Percentiles rank a stretch among this genome's conserved stretches.
Evolutionary conservation across 2,329 filamentous ascomycete species (phyloP).

Genomic region (Fusarium cyanostomum): DNA sequence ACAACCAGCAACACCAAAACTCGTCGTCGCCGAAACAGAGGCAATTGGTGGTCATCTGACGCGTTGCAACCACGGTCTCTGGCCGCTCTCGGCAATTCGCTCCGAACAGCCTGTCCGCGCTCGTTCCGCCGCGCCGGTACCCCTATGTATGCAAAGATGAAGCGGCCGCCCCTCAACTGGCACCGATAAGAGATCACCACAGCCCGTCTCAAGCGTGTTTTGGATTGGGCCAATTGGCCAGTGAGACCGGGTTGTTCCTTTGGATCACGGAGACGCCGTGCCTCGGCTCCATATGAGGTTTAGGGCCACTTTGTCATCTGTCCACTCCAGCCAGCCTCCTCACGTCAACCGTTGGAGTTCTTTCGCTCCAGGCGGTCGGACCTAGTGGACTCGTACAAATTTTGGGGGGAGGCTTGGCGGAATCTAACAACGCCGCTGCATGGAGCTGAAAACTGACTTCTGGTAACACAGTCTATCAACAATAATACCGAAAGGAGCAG

Average conservation of each 20-base stretch:
- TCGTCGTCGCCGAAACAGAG: not conserved
- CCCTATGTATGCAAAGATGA: conserved; percentile 32
- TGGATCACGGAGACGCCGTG: conserved; percentile 41
- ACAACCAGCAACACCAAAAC: conserved; percentile 3
- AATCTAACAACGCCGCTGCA: conserved; percentile 16
- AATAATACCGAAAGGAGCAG: conserved; percentile 12
- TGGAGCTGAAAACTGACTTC: conserved; percentile 28
- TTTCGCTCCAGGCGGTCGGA: conserved; percentile 23
- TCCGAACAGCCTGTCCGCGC: conserved; percentile 23
- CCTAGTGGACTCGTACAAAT: no score
- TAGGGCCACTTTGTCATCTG: conserved; percentile 3
- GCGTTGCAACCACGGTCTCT: conserved; percentile 16
- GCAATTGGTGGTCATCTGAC: conserved; percentile 35
- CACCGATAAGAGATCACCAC: conserved; percentile 25
- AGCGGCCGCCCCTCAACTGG: conserved; percentile 26
- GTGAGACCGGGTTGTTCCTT: conserved; percentile 3
- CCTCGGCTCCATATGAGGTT: conserved; percentile 29
- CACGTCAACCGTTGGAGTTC: conserved; percentile 24
- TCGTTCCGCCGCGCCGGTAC: conserved; percentile 40
- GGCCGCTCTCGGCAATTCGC: conserved; percentile 38
- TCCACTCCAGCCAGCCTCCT: not conserved
- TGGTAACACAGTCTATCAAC: not conserved
- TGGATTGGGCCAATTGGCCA: conserved; percentile 24
- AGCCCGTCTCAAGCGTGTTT: conserved; percentile 42
- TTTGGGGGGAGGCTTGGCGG: conserved; percentile 16